Evolutionary conservation across 2,329 filamentous ascomycete species (phyloP).

Genomic region (Epichloe brachyelytri): DNA sequence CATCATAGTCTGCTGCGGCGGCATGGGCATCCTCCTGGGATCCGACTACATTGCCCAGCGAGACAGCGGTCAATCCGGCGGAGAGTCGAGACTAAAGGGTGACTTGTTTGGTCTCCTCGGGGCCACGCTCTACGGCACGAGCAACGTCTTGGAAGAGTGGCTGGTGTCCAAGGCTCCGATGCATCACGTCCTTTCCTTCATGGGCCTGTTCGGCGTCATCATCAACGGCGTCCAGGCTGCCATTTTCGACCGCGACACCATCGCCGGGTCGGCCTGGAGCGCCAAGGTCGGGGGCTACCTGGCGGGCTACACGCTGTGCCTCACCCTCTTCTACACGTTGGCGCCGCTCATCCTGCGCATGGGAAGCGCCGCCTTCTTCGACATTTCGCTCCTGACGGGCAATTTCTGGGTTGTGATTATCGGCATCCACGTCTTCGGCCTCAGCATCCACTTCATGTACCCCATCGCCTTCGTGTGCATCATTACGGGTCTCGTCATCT

Average conservation of each 20-base stretch:
- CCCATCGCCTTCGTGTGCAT: conserved; percentile 93
- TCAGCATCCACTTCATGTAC: conserved; percentile 77
- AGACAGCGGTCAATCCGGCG: conserved; percentile 51
- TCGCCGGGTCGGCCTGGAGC: conserved; percentile 9
- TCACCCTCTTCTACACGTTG: conserved; percentile 76
- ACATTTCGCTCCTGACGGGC: conserved; percentile 83
- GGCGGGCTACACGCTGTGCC: conserved; percentile 74
- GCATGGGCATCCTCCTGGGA: conserved; percentile 74
- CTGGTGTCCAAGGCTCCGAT: conserved; percentile 75
- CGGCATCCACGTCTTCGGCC: conserved; percentile 73
- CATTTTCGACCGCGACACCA: conserved; percentile 65
- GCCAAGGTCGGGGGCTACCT: conserved; percentile 59
- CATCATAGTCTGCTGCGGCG: conserved; percentile 82
- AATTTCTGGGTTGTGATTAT: conserved; percentile 98
- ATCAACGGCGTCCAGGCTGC: conserved; percentile 86
- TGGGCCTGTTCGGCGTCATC: conserved; percentile 75
- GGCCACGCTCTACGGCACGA: conserved; percentile 80
- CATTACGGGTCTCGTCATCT: conserved; percentile 70
- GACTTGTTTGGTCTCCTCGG: conserved; percentile 85
- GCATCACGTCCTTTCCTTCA: conserved; percentile 86
- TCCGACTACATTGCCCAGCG: conserved; percentile 71
- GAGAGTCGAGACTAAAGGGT: conserved; percentile 65
- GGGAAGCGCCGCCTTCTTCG: conserved; percentile 86
- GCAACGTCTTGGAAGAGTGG: conserved; percentile 90
- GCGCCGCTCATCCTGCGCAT: conserved; percentile 83